Conservation (phyloP, 75 land plant genomes). For the Isoetes taiwanensis region DNA sequence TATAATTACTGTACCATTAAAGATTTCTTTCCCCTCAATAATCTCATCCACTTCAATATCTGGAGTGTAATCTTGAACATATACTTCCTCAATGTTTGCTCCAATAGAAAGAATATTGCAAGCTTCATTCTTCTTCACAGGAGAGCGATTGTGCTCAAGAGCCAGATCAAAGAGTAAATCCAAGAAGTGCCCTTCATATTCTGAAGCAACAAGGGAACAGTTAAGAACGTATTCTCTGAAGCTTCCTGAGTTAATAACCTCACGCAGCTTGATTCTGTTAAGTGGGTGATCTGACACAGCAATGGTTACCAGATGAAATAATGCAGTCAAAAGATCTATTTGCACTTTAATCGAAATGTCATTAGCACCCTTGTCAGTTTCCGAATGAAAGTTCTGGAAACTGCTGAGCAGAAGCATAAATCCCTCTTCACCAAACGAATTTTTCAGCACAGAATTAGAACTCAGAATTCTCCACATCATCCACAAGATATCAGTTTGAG, state of each 20-base stretch:
- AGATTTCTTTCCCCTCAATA: no score
- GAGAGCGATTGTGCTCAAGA: slow-evolving; percentile 68
- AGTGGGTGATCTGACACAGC: slow-evolving; percentile 55
- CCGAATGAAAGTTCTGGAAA: slow-evolving; percentile 57
- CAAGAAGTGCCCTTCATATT: slow-evolving; percentile 61
- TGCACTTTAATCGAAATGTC: slow-evolving; percentile 16
- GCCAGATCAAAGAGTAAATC: slow-evolving; percentile 79
- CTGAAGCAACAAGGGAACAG: slow-evolving; percentile 65
- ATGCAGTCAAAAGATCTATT: slow-evolving; percentile 55
- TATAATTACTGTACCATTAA: no score
- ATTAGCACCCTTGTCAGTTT: slow-evolving; percentile 15
- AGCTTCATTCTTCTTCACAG: slow-evolving; percentile 27
- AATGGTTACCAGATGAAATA: slow-evolving; percentile 66
- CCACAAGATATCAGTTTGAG: slow-evolving; percentile 79
- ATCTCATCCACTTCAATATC: no score
- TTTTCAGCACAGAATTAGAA: slow-evolving; percentile 52
- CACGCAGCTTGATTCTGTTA: slow-evolving; percentile 59
- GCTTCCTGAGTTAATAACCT: slow-evolving; percentile 47
- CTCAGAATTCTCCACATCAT: slow-evolving; percentile 73
- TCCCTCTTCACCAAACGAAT: slow-evolving; percentile 87
- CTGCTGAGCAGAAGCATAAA: slow-evolving; percentile 75
- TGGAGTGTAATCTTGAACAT: no score
- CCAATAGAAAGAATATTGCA: slow-evolving; percentile 70
- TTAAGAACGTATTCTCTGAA: slow-evolving; percentile 69
- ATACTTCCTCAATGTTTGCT: no score